Evolutionary conservation across 176 grass and related monocot genomes (phyloP).

Genomic region (Aegilops speltoides): DNA sequence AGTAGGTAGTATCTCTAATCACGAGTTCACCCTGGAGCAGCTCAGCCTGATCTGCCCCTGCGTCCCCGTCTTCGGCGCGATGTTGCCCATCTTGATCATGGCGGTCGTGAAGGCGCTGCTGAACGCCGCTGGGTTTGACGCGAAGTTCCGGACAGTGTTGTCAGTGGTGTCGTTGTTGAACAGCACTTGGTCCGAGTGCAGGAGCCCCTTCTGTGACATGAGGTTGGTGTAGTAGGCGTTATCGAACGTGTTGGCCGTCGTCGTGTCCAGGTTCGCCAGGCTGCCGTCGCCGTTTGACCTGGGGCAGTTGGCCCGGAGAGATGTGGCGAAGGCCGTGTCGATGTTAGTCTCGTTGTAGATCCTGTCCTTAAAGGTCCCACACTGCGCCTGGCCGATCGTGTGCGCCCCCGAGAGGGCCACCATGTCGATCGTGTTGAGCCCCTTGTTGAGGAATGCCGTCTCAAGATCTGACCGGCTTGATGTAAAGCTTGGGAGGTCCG

Average conservation of each 20-base stretch:
- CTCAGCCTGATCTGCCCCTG: slow-evolving; percentile 35
- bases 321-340: slow-evolving; percentile 24
- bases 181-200: slow-evolving; percentile 37
- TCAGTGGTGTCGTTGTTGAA: neutral
- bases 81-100: slow-evolving; percentile 36
- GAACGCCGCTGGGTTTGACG: neutral
- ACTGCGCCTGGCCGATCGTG: slow-evolving; percentile 41
- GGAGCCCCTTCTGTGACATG: slow-evolving; percentile 35
- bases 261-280: slow-evolving; percentile 42
- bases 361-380: slow-evolving; percentile 22
- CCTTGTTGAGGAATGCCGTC: neutral
- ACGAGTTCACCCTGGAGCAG: slow-evolving; percentile 32
- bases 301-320: slow-evolving; percentile 34
- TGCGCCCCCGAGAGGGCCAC: neutral
- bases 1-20: neutral
- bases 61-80: neutral
- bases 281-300: neutral
- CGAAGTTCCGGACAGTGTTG: neutral
- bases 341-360: slow-evolving; percentile 52
- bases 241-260: slow-evolving; percentile 27
- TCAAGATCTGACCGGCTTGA: neutral
- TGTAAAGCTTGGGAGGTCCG: neutral
- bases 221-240: slow-evolving; percentile 46
- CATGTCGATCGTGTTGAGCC: neutral
- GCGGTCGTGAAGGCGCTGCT: neutral